phyloP scores from a whole-genome alignment of 2,329 filamentous ascomycete species.

The Alternaria solani region DNA sequence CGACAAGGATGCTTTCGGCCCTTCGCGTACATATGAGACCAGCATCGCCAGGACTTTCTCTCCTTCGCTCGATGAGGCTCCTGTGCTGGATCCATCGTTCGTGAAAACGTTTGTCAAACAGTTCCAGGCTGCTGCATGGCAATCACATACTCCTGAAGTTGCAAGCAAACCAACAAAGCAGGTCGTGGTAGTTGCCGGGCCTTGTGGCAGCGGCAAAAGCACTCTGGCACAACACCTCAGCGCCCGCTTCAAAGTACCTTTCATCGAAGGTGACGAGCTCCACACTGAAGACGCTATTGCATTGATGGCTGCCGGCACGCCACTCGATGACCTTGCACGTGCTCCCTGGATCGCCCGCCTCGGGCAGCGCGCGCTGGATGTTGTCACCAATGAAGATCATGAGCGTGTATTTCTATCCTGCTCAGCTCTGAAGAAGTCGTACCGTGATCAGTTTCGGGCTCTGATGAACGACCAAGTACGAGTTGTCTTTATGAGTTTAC shows the following conservation, averaged over 20 bases:
- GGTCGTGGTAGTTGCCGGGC: conserved; percentile 51
- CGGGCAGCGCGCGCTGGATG: conserved; percentile 1
- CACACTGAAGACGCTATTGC: conserved; percentile 47
- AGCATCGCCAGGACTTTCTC: conserved; percentile 23
- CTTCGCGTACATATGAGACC: conserved; percentile 28
- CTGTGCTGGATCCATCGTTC: conserved; percentile 21
- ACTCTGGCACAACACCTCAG: conserved; percentile 49
- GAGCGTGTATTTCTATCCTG: conserved; percentile 44
- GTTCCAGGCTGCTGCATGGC: conserved; percentile 31
- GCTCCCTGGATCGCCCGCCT: conserved; percentile 3
- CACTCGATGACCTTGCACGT: conserved; percentile 28
- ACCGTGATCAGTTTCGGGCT: conserved; percentile 46
- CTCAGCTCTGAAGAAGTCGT: conserved; percentile 49
- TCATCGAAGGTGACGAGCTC: conserved; percentile 54
- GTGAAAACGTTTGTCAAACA: conserved; percentile 31
- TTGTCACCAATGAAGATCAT: neutral
- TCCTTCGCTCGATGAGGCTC: conserved; percentile 24
- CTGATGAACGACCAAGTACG: conserved; percentile 23
- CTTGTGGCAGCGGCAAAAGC: conserved; percentile 55
- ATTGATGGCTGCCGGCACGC: conserved; percentile 41
- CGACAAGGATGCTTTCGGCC: conserved; percentile 38
- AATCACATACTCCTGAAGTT: neutral
- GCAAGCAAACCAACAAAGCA: conserved; percentile 19
- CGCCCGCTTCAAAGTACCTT: conserved; percentile 38
- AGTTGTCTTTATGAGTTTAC: conserved; percentile 50